phyloP scores from a whole-genome alignment of 2,329 filamentous ascomycete genomes.

The Sarocladium brachiariae region DNA sequence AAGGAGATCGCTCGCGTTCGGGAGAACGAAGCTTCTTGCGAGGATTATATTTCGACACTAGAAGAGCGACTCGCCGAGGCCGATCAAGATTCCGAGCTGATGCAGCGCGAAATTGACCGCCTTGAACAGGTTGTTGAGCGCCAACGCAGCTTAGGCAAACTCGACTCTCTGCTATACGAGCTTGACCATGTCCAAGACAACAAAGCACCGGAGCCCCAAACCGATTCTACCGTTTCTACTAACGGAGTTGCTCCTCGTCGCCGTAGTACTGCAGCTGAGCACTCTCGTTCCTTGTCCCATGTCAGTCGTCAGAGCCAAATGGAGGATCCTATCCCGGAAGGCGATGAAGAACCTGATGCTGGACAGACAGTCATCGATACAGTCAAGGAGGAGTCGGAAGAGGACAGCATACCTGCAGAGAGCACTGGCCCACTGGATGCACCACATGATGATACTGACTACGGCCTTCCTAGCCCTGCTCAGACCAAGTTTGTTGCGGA shows the following conservation, averaged over 20 bases:
- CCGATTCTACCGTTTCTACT: slow-evolving; percentile 24
- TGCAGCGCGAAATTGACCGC: slow-evolving; percentile 93
- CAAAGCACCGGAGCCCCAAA: slow-evolving; percentile 28
- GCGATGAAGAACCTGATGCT: slow-evolving; percentile 33
- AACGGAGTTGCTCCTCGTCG: slow-evolving; percentile 37
- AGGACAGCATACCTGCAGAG: slow-evolving; percentile 15
- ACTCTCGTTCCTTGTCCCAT: slow-evolving; percentile 48
- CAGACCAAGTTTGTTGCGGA: slow-evolving; percentile 84
- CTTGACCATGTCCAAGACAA: slow-evolving; percentile 69
- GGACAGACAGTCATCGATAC: slow-evolving; percentile 22
- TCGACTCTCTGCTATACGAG: slow-evolving; percentile 88
- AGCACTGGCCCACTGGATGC: slow-evolving; percentile 11
- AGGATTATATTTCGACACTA: slow-evolving; percentile 95
- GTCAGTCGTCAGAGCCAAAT: slow-evolving; percentile 47
- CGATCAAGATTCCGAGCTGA: slow-evolving; percentile 90
- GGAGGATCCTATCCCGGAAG: slow-evolving; percentile 49
- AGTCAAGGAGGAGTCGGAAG: slow-evolving; percentile 26
- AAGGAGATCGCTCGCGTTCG: slow-evolving; percentile 84
- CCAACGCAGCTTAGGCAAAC: slow-evolving; percentile 87
- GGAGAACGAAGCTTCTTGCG: slow-evolving; percentile 82
- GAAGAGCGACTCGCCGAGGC: slow-evolving; percentile 93
- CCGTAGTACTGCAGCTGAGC: slow-evolving; percentile 36
- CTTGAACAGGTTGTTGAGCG: slow-evolving; percentile 93
- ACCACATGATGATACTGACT: slow-evolving; percentile 12
- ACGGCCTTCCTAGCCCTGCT: slow-evolving; percentile 57